Evolutionary conservation across 495 filamentous ascomycete species (phyloP).

Genomic region (Symbiotaphrina buchneri): DNA sequence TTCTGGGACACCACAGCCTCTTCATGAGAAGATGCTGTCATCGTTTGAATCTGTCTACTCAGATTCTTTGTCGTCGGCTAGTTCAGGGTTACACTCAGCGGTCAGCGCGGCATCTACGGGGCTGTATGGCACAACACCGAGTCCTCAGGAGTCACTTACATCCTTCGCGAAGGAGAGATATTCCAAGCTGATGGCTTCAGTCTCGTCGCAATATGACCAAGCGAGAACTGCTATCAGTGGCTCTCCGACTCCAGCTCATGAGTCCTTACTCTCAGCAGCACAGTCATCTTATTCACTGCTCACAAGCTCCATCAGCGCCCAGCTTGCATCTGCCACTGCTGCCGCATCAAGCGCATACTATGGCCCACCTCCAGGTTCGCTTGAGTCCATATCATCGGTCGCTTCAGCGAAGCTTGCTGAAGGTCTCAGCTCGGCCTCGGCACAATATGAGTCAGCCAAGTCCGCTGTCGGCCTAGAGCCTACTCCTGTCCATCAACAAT

Average conservation of each 20-base stretch:
- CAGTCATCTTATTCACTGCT: constrained; percentile 9
- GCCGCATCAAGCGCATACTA: constrained; percentile 13
- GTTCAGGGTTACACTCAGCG: constrained; percentile 27
- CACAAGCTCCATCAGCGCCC: constrained; percentile 8
- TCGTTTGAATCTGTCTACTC: constrained; percentile 50
- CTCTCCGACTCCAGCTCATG: constrained; percentile 9
- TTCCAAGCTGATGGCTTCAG: constrained; percentile 16
- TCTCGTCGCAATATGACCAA: constrained; percentile 12
- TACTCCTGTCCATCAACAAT: constrained; percentile 26
- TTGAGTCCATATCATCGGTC: constrained; percentile 36
- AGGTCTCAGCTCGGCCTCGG: constrained; percentile 37
- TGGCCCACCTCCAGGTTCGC: constrained; percentile 19
- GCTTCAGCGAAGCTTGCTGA: constrained; percentile 41
- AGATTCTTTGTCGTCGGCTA: constrained; percentile 36
- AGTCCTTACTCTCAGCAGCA: constrained; percentile 10
- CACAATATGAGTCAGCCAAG: constrained; percentile 37
- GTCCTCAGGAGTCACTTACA: constrained; percentile 7
- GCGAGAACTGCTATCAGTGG: constrained; percentile 7
- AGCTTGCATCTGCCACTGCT: constrained; percentile 12
- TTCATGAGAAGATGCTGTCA: constrained; percentile 36
- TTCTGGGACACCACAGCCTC: constrained; percentile 37
- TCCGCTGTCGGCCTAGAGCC: constrained; percentile 32
- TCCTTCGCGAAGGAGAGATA: constrained; percentile 16
- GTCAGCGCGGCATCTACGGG: constrained; percentile 20
- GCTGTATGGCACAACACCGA: constrained; percentile 18